Evolutionary conservation across 2,329 filamentous ascomycete genomes (phyloP).

Genomic region (Pseudogymnoascus sp.): DNA sequence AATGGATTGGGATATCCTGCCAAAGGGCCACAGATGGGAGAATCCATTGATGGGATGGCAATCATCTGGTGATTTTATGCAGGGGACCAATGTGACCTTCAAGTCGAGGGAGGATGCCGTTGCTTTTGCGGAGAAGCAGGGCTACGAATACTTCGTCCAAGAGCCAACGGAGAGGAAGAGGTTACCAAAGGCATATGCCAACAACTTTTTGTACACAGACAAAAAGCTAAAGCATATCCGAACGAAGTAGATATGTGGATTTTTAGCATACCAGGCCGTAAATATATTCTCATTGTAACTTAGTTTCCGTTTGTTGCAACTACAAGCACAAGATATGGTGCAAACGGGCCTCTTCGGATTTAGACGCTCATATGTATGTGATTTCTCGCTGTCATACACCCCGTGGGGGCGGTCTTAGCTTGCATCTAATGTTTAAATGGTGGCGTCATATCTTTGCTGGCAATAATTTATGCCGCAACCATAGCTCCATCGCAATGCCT

Average conservation of each 20-base stretch:
- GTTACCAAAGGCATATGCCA: constrained; percentile 87
- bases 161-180: constrained; percentile 86
- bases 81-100: constrained; percentile 86
- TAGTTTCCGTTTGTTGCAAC: background rate
- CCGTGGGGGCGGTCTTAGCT: background rate
- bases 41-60: constrained; percentile 99
- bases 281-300: constrained; percentile 7
- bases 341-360: background rate
- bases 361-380: background rate
- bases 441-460: background rate
- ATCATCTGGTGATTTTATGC: constrained; percentile 89
- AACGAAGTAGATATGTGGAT: constrained; percentile 52
- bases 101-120: constrained; percentile 91
- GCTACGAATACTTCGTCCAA: constrained; percentile 98
- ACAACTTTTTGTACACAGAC: constrained; percentile 83
- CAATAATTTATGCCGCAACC: background rate
- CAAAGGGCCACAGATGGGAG: constrained; percentile 95
- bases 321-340: background rate
- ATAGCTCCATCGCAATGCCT: background rate
- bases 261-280: background rate
- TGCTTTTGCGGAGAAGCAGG: constrained; percentile 93
- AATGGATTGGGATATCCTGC: constrained; percentile 95
- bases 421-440: background rate
- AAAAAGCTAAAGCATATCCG: constrained; percentile 82
- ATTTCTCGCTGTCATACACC: background rate